These are phyloP conservation scores for Seiridium unicorne DNA, from an alignment of 2,329 filamentous ascomycete species.

Conservation along the genomic window DNA sequence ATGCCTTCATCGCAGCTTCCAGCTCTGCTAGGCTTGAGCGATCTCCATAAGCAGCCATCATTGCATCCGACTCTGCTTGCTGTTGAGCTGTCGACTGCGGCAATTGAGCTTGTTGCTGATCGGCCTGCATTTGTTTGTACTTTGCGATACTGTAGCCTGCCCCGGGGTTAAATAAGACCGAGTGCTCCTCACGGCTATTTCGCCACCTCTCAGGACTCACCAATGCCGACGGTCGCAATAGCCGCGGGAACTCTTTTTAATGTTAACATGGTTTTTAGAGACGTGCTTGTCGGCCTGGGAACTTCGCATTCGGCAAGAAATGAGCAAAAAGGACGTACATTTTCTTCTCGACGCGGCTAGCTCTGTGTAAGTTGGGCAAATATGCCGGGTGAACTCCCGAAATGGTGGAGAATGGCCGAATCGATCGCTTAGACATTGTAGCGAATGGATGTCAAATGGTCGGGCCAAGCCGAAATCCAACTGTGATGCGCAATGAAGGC, in stretches of 20 bases:
- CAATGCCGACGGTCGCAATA: slow-evolving; percentile 29
- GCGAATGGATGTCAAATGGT: background rate
- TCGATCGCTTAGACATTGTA: slow-evolving; percentile 7
- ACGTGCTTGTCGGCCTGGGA: background rate
- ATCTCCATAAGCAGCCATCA: slow-evolving; percentile 49
- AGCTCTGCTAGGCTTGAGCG: slow-evolving; percentile 46
- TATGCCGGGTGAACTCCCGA: slow-evolving; percentile 27
- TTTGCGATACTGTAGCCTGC: slow-evolving; percentile 27
- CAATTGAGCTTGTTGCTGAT: slow-evolving; percentile 17
- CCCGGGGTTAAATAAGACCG: background rate
- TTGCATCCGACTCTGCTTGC: slow-evolving; percentile 30
- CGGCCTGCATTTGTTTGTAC: slow-evolving; percentile 21
- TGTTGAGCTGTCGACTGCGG: slow-evolving; percentile 26
- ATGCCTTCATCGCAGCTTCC: slow-evolving; percentile 45
- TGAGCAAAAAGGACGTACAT: slow-evolving; percentile 12
- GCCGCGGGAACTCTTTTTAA: slow-evolving; percentile 26
- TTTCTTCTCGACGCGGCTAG: slow-evolving; percentile 24
- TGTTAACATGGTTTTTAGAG: slow-evolving; percentile 15
- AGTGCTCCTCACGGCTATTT: background rate
- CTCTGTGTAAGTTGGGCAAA: slow-evolving; percentile 24
- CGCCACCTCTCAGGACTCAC: slow-evolving; percentile 13
- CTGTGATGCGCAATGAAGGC: too few species aligned
- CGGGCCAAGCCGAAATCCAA: background rate
- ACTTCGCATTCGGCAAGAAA: background rate
- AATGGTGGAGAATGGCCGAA: slow-evolving; percentile 23